Percentiles rank a stretch among this genome's conserved stretches.
Evolutionary conservation across 805 yeast species (phyloP).

Genomic region (Saturnispora bothae): DNA sequence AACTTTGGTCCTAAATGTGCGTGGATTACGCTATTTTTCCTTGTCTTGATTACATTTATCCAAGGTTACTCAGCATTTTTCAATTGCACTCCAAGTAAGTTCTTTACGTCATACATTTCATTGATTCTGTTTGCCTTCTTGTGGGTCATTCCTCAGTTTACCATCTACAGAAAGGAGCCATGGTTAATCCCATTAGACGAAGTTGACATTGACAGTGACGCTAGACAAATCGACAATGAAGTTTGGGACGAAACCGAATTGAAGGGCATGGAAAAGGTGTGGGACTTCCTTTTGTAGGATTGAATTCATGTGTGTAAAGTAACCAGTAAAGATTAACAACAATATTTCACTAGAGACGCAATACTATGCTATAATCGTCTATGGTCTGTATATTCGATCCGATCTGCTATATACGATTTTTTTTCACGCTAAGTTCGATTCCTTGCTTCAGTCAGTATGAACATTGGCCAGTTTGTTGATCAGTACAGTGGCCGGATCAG

Average conservation of each 20-base stretch:
- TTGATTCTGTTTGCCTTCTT: constrained; percentile 45
- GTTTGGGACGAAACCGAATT: constrained; percentile 44
- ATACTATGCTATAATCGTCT: too few relatives aligned
- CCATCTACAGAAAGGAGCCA: constrained; percentile 39
- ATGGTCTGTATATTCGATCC: too few relatives aligned
- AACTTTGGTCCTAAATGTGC: constrained; percentile 57
- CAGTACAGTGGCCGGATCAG: constrained; percentile 6
- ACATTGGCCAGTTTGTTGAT: constrained; percentile 1
- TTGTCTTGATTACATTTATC: constrained; percentile 48
- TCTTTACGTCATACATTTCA: constrained; percentile 66
- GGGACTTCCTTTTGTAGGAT: constrained; percentile 10
- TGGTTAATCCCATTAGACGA: constrained; percentile 41
- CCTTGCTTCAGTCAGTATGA: neutral
- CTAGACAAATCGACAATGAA: constrained; percentile 28
- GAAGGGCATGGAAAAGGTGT: constrained; percentile 11
- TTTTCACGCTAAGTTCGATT: neutral
- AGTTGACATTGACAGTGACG: constrained; percentile 34
- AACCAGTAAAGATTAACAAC: neutral
- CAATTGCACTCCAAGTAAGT: constrained; percentile 39
- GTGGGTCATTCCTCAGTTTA: constrained; percentile 42
- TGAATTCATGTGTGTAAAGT: neutral
- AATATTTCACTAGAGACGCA: too few relatives aligned
- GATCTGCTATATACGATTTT: neutral
- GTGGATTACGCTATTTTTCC: constrained; percentile 47
- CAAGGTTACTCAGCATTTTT: constrained; percentile 67